Base-by-base conservation (phyloP, 805 yeast genomes). In the Maudiozyma bulderi region DNA sequence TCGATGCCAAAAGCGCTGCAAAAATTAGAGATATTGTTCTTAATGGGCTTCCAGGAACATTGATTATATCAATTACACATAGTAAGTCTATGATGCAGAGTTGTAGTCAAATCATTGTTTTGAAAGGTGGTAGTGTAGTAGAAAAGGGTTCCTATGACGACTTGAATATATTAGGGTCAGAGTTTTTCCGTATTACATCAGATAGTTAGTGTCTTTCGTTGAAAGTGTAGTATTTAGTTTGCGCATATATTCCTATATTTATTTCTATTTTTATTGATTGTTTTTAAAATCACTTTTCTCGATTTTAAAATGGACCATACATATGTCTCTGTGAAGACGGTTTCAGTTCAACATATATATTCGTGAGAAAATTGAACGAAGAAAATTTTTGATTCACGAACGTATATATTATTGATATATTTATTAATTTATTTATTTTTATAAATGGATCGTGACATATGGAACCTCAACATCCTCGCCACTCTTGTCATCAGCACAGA, bases 381-480 rank as follows among this genome's bases (percentile, higher is more conserved):
- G 26, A 20, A 20, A 20, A 20, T 3, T 20, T 20, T 20, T 2
- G 26, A 20, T 20, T 20, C 26, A 20, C 26, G 4, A 2, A 20
- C 26, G 4, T 4, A 20, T 20, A 20, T 20, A 20, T n/a, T n/a
- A 32, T 45, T 9, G n/a, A n/a, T n/a, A n/a, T 34, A 10, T 10
- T 34, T 10, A 11, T 9, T 11, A 31, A 9, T 7, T n/a, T n/a
- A 32, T 45, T 9, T 20, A 38, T 35, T 26, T 10, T 60, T 58
- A 72, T 56, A 81, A 60, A 57, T 75, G 77, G 50, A 90, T 78
- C 49, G 86, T 80, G 52, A 90, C 77, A 64, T 80, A 89, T 33
- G 99, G 99, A 54, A 89, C 87, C 59, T 90, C 98, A 20, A 89
- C 96, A 65, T 93, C 99, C 64, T 93, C 98, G 35, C 91, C 99